Evolutionary conservation across 2,329 filamentous ascomycete species (phyloP).

Genomic region (Beauveria brongniartii): DNA sequence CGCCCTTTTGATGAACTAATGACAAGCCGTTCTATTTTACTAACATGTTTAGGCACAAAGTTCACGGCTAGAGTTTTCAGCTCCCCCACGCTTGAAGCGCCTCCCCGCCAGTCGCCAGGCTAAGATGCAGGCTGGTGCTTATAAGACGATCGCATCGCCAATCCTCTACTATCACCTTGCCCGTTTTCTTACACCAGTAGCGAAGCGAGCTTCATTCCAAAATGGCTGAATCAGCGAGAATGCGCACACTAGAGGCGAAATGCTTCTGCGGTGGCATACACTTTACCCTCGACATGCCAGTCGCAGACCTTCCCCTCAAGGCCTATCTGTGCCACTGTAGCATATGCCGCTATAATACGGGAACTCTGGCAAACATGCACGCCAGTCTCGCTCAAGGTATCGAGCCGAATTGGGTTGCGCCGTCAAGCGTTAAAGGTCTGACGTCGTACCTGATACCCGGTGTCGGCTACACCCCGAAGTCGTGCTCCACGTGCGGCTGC

Average conservation of each 20-base stretch:
- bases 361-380: slow-evolving; percentile 35
- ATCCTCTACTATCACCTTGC: not conserved
- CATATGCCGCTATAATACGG: slow-evolving; percentile 34
- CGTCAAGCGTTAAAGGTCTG: slow-evolving; percentile 29
- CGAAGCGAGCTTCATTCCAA: not conserved
- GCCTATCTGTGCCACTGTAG: slow-evolving; percentile 39
- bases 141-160: not conserved
- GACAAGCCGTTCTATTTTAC: not conserved
- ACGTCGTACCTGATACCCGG: slow-evolving; percentile 27
- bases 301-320: slow-evolving; percentile 29
- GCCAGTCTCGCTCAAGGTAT: slow-evolving; percentile 26
- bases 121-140: not conserved
- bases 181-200: not conserved
- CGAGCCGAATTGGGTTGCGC: slow-evolving; percentile 30
- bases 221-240: not conserved
- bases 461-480: slow-evolving; percentile 28
- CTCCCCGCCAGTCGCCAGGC: not conserved
- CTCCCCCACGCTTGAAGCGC: slow-evolving; percentile 1
- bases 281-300: slow-evolving; percentile 33
- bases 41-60: not conserved
- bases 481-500: slow-evolving; percentile 38
- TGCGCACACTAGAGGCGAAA: slow-evolving; percentile 28
- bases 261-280: slow-evolving; percentile 38
- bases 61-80: slow-evolving; percentile 4
- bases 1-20: not conserved